phyloP scores from a whole-genome alignment of 2,329 filamentous ascomycete species.

The Venturiaceae sp. region DNA sequence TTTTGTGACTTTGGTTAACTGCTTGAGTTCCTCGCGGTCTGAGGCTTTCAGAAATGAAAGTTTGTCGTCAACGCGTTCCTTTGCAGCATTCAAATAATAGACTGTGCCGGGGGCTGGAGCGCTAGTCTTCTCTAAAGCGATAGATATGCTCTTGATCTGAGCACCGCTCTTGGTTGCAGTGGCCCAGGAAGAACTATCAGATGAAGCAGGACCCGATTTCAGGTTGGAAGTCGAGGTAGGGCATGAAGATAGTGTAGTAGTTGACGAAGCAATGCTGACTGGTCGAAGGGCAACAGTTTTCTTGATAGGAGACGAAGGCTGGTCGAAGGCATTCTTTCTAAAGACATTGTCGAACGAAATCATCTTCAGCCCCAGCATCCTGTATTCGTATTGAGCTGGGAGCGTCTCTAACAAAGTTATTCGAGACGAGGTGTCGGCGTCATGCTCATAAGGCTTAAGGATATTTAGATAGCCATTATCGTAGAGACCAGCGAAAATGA shows the following conservation, averaged over 20 bases:
- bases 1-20: conserved; percentile 20
- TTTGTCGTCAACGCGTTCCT: conserved; percentile 32
- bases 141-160: conserved; percentile 28
- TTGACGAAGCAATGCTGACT: background rate
- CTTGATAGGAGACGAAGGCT: conserved; percentile 13
- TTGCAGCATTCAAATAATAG: conserved; percentile 24
- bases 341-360: conserved; percentile 32
- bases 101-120: conserved; percentile 13
- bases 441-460: conserved; percentile 34
- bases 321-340: conserved; percentile 27
- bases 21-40: conserved; percentile 17
- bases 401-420: conserved; percentile 37
- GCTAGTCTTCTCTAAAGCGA: conserved; percentile 28
- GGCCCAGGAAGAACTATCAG: background rate
- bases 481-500: conserved; percentile 38
- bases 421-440: conserved; percentile 23
- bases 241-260: background rate
- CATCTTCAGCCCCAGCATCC: conserved; percentile 28
- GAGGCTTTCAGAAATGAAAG: conserved; percentile 28
- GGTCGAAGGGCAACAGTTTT: conserved; percentile 1
- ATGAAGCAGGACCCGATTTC: background rate
- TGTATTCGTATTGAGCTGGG: conserved; percentile 30
- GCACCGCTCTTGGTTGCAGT: conserved; percentile 24
- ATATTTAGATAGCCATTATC: conserved; percentile 36
- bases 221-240: background rate